These are phyloP conservation scores for Posidonia oceanica DNA, from an alignment of 116 monocot species.

Conservation along the genomic window DNA sequence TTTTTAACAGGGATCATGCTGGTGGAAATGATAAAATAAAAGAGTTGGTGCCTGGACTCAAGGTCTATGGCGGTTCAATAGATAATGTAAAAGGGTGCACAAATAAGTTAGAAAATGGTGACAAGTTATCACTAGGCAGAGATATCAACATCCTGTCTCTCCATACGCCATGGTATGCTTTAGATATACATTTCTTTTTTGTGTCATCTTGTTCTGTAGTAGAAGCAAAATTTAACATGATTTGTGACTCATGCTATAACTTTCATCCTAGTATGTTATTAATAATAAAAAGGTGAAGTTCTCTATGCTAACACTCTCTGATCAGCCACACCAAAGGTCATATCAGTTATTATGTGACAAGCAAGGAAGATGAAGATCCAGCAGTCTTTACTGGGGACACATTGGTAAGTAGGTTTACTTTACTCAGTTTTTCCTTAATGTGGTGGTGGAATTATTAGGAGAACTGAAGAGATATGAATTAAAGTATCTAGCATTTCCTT, in stretches of 20 bases:
- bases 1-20: constrained; percentile 73
- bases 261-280: too few relatives aligned
- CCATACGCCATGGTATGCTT: constrained; percentile 80
- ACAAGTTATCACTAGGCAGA: constrained; percentile 47
- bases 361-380: constrained; percentile 52
- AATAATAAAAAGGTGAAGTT: not conserved
- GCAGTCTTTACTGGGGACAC: constrained; percentile 98
- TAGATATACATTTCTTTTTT: too few relatives aligned
- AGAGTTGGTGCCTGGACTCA: constrained; percentile 67
- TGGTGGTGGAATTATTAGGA: too few relatives aligned
- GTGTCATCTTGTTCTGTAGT: too few relatives aligned
- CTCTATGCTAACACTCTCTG: not conserved
- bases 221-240: too few relatives aligned
- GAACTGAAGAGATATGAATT: not conserved
- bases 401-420: constrained; percentile 36
- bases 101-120: constrained; percentile 61
- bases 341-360: constrained; percentile 83
- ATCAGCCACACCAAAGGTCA: constrained; percentile 92
- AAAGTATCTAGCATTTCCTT: not conserved
- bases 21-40: constrained; percentile 88
- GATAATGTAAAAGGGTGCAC: constrained; percentile 88
- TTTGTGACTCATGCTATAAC: too few relatives aligned
- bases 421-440: not conserved
- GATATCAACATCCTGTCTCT: constrained; percentile 51
- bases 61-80: constrained; percentile 62